These are phyloP conservation scores for Crataegus laevigata DNA, from an alignment of 306 rosid species.

Conservation along the genomic window DNA sequence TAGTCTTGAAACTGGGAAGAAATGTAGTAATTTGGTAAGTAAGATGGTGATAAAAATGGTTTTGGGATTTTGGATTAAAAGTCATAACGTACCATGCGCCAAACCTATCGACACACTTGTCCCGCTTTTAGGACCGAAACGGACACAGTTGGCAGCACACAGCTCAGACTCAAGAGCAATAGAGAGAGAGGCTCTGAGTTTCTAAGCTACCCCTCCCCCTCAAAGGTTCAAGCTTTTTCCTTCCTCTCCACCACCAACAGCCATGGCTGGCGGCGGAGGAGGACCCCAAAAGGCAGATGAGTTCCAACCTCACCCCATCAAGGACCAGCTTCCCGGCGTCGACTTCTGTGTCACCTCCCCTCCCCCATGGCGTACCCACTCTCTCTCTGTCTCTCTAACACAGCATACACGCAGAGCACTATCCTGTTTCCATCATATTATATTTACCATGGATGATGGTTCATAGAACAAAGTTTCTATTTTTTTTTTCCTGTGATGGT, in stretches of 20 bases:
- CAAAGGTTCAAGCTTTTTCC: neutral
- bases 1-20: neutral
- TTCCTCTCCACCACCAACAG: neutral
- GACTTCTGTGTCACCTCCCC: conserved; percentile 65
- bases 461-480: neutral
- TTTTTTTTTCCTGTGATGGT: neutral
- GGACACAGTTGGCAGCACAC: neutral
- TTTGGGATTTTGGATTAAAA: neutral
- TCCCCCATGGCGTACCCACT: conserved; percentile 63
- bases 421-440: neutral
- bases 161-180: neutral
- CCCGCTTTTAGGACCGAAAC: neutral
- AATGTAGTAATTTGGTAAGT: neutral
- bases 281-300: conserved; percentile 42
- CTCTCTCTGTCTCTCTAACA: neutral
- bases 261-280: conserved; percentile 25
- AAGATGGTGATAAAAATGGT: neutral
- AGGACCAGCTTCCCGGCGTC: conserved; percentile 80
- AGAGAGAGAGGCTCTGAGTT: neutral
- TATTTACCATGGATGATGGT: neutral
- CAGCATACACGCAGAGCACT: neutral
- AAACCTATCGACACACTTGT: neutral
- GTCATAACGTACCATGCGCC: neutral
- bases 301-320: conserved; percentile 63
- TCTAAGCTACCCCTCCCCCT: neutral